Conservation (phyloP, 2,329 filamentous ascomycete species). For the Elsinoe arachidis region DNA sequence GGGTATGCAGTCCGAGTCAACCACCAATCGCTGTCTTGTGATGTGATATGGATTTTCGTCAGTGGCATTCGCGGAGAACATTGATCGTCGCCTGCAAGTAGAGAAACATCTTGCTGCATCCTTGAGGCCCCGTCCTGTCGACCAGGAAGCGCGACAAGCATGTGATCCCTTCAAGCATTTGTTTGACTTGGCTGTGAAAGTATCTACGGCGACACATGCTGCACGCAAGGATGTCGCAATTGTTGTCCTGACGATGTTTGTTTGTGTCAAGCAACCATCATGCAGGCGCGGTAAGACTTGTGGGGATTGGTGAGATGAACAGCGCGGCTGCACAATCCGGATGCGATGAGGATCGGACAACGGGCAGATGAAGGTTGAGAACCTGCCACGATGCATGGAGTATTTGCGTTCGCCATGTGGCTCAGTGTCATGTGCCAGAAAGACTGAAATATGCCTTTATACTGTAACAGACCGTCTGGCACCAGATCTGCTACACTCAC, state of each 20-base stretch:
- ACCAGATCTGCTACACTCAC: background rate
- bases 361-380: background rate
- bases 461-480: background rate
- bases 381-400: background rate
- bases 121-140: too few relatives aligned
- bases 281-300: constrained; percentile 6
- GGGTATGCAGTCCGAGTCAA: too few relatives aligned
- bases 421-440: background rate
- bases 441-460: background rate
- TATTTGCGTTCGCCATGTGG: too few relatives aligned
- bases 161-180: too few relatives aligned
- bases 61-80: too few relatives aligned
- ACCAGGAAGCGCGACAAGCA: too few relatives aligned
- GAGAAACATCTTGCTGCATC: too few relatives aligned
- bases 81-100: too few relatives aligned
- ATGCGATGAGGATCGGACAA: background rate
- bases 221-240: background rate
- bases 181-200: too few relatives aligned
- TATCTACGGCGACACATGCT: too few relatives aligned
- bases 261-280: constrained; percentile 2
- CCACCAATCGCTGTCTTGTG: too few relatives aligned
- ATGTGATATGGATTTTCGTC: too few relatives aligned
- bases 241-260: constrained; percentile 3
- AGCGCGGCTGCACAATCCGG: background rate
- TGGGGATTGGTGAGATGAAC: background rate